These are phyloP conservation scores for Borealophlyctis nickersoniae DNA, from an alignment of 192 early-diverging fungal species.

Conservation along the genomic window DNA sequence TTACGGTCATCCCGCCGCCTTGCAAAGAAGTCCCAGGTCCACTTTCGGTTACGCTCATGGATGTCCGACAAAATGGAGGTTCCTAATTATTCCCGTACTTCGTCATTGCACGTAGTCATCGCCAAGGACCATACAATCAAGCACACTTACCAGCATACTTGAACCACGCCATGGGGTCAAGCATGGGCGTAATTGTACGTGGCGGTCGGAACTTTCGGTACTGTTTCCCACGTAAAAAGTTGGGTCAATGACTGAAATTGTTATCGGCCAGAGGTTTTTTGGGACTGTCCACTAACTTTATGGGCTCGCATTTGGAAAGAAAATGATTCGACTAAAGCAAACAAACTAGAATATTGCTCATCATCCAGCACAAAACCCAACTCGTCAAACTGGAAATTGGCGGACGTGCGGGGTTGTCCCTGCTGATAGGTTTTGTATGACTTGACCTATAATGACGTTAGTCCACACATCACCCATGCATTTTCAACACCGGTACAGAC, in stretches of 20 bases:
- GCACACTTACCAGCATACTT: conserved; percentile 39
- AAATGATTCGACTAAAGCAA: conserved; percentile 79
- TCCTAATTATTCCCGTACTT: conserved; percentile 29
- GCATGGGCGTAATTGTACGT: conserved; percentile 71
- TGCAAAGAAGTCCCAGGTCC: conserved; percentile 80
- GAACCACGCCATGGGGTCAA: conserved; percentile 84
- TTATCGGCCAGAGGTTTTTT: neutral
- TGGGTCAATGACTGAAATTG: conserved; percentile 6
- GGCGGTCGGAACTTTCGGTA: conserved; percentile 86
- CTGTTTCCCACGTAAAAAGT: conserved; percentile 20
- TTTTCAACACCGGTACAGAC: conserved; percentile 30
- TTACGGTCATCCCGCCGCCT: conserved; percentile 79
- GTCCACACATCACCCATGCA: too few relatives aligned
- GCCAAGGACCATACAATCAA: neutral
- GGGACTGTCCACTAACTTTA: conserved; percentile 39
- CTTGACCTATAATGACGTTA: conserved; percentile 61
- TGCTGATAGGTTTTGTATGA: conserved; percentile 69
- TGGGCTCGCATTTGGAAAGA: conserved; percentile 76
- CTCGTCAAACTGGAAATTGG: conserved; percentile 82
- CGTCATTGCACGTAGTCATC: neutral
- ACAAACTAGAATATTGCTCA: conserved; percentile 79
- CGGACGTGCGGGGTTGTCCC: conserved; percentile 56
- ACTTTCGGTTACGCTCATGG: conserved; percentile 75
- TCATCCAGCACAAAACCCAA: conserved; percentile 88
- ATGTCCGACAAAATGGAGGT: conserved; percentile 81